Conservation (phyloP, 352 stramenopile genomes). For the Phytophthora tubulina region DNA sequence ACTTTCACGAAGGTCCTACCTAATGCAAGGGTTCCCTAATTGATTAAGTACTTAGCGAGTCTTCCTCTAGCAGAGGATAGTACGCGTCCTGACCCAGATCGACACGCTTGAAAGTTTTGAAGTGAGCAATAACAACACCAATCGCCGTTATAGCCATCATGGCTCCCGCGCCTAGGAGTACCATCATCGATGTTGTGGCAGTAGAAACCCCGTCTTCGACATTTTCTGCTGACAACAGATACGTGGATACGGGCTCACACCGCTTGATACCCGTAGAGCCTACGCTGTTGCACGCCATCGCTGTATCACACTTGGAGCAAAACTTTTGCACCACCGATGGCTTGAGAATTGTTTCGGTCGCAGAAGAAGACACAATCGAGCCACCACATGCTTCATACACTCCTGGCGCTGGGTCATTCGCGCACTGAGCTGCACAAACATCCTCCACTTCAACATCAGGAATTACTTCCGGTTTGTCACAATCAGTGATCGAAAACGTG, state of each 20-base stretch:
- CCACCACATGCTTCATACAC: no score
- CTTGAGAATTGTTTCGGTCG: constrained; percentile 11
- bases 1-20: no score
- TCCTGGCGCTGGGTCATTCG: constrained; percentile 8
- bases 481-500: constrained; percentile 22
- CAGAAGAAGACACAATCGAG: neutral
- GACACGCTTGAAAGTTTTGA: no score
- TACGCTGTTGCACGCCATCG: neutral
- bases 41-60: no score
- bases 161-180: neutral
- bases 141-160: neutral
- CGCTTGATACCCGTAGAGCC: constrained; percentile 13
- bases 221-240: no score
- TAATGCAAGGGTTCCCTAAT: no score
- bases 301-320: constrained; percentile 13
- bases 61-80: neutral
- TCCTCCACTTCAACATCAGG: no score
- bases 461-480: constrained; percentile 2
- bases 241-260: constrained; percentile 3
- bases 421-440: constrained; percentile 2
- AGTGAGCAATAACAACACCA: neutral
- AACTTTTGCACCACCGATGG: neutral
- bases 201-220: no score
- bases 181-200: neutral
- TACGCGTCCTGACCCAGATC: neutral